Evolutionary conservation across 1,139 yeast genomes (phyloP).

Genomic region (Candida frijolesensis): DNA sequence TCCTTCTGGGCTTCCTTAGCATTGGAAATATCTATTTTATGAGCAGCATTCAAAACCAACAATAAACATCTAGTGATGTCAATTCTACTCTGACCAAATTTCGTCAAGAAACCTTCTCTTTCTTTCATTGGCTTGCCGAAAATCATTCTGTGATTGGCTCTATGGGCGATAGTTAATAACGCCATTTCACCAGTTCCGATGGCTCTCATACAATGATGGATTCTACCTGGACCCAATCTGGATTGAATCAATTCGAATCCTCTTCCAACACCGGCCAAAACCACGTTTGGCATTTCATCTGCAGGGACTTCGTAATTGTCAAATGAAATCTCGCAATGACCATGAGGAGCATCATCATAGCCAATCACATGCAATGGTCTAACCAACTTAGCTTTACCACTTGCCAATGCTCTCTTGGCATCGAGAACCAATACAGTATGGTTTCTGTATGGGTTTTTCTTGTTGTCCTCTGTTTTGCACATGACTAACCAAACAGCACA

Average conservation of each 20-base stretch:
- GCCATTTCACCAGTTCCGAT: slow-evolving; percentile 70
- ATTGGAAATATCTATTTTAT: slow-evolving; percentile 57
- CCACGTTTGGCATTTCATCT: slow-evolving; percentile 38
- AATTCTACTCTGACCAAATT: slow-evolving; percentile 60
- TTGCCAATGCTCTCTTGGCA: slow-evolving; percentile 49
- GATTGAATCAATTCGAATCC: slow-evolving; percentile 74
- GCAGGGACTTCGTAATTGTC: slow-evolving; percentile 51
- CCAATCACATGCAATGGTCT: slow-evolving; percentile 65
- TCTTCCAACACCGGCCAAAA: slow-evolving; percentile 55
- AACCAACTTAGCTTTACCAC: slow-evolving; percentile 53
- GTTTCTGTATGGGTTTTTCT: slow-evolving; percentile 45
- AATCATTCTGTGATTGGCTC: slow-evolving; percentile 58
- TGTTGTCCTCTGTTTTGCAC: slow-evolving; percentile 56
- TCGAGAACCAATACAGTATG: slow-evolving; percentile 66
- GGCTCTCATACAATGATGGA: slow-evolving; percentile 75
- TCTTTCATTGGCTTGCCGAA: slow-evolving; percentile 58
- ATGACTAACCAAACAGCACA: slow-evolving; percentile 65
- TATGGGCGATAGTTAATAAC: slow-evolving; percentile 49
- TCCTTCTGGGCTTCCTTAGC: slow-evolving; percentile 61
- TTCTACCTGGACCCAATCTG: slow-evolving; percentile 71
- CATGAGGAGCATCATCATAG: slow-evolving; percentile 75
- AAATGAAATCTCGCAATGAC: slow-evolving; percentile 67
- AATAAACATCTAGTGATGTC: slow-evolving; percentile 60
- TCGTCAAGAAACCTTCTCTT: slow-evolving; percentile 55
- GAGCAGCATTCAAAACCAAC: slow-evolving; percentile 67